These are phyloP conservation scores for Rhodotorula kratochvilovae DNA, from an alignment of 768 basidiomycete genomes.

Conservation along the genomic window DNA sequence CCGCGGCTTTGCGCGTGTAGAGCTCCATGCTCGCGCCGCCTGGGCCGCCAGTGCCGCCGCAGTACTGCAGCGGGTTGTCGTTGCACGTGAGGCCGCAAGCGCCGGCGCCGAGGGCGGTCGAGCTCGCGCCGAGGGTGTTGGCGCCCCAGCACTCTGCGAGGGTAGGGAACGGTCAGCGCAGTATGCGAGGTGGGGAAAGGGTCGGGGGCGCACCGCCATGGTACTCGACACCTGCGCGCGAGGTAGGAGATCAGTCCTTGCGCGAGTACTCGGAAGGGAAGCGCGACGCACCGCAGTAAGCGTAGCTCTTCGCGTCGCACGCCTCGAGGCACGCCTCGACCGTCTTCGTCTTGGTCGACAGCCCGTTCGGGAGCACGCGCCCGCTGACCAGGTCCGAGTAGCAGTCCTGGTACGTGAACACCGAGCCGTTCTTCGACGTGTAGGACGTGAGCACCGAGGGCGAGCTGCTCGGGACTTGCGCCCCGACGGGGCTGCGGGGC, in stretches of 20 bases:
- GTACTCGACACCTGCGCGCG: conserved; percentile 14
- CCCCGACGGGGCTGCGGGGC: conserved; percentile 11
- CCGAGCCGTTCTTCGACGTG: neutral
- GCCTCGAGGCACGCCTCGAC: conserved; percentile 44
- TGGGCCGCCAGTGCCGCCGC: conserved; percentile 25
- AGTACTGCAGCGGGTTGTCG: conserved; percentile 25
- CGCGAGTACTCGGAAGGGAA: neutral
- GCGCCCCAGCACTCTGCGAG: conserved; percentile 31
- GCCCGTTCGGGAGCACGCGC: conserved; percentile 23
- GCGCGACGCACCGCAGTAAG: conserved; percentile 42
- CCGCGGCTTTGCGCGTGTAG: neutral
- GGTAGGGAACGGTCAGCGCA: neutral
- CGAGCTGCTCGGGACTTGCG: neutral
- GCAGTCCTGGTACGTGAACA: conserved; percentile 34
- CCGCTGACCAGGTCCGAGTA: conserved; percentile 29
- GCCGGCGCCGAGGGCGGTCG: conserved; percentile 6
- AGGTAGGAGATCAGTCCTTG: too few species aligned
- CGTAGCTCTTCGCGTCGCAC: conserved; percentile 46
- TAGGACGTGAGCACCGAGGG: conserved; percentile 11
- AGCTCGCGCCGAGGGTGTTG: conserved; percentile 16
- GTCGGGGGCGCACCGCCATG: neutral
- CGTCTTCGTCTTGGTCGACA: conserved; percentile 42
- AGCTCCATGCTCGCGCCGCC: neutral
- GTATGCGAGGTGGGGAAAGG: too few species aligned
- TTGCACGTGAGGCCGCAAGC: conserved; percentile 18